phyloP scores from a whole-genome alignment of 108 stramenopile species.

The Pelagomonas calceolata region DNA sequence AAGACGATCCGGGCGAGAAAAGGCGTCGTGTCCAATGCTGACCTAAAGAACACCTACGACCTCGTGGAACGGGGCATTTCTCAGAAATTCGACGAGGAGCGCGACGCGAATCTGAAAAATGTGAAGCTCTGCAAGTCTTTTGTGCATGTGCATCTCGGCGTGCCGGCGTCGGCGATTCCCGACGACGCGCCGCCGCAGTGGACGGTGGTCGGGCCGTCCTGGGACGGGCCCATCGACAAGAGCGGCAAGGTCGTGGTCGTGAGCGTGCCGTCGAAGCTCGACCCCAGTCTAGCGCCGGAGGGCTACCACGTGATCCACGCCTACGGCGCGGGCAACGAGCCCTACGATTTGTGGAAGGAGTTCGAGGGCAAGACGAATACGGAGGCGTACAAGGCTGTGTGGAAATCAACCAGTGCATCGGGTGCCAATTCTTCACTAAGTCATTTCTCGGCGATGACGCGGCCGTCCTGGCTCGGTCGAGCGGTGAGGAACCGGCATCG shows the following conservation, averaged over 20 bases:
- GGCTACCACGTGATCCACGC: constrained; percentile 79
- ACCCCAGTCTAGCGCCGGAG: constrained; percentile 64
- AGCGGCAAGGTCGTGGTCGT: constrained; percentile 72
- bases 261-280: constrained; percentile 65
- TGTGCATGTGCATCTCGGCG: constrained; percentile 83
- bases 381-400: too few relatives aligned
- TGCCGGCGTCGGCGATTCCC: constrained; percentile 66
- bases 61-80: constrained; percentile 38
- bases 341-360: constrained; percentile 68
- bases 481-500: too few relatives aligned
- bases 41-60: constrained; percentile 61
- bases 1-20: constrained; percentile 51
- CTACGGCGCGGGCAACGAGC: constrained; percentile 79
- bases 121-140: constrained; percentile 63
- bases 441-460: too few relatives aligned
- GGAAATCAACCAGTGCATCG: too few relatives aligned
- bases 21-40: constrained; percentile 79
- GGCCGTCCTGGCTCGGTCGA: too few relatives aligned
- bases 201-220: constrained; percentile 70
- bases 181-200: constrained; percentile 67
- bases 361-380: constrained; percentile 29
- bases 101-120: constrained; percentile 41
- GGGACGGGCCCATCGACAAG: constrained; percentile 74
- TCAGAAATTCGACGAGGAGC: constrained; percentile 29
- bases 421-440: too few relatives aligned